These are phyloP conservation scores for Hypoxylon fuscum DNA, from an alignment of 495 filamentous ascomycete genomes.

Conservation along the genomic window DNA sequence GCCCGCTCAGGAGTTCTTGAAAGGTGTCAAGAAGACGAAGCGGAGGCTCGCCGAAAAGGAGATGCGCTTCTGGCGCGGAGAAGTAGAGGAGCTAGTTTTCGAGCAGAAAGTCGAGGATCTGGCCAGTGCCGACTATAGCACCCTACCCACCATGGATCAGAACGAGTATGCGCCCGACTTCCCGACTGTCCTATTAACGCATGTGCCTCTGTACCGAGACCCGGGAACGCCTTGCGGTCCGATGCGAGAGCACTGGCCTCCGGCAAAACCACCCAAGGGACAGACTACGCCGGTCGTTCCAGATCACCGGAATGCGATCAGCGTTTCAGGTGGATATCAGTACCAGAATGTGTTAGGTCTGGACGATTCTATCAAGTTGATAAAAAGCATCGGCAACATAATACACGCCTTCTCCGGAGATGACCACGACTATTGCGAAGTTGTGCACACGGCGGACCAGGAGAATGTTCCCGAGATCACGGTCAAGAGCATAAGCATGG, in stretches of 20 bases:
- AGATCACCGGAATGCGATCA: slow-evolving; percentile 81
- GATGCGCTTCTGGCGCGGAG: slow-evolving; percentile 59
- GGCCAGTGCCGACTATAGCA: slow-evolving; percentile 49
- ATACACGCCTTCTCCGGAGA: slow-evolving; percentile 90
- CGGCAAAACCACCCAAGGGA: slow-evolving; percentile 66
- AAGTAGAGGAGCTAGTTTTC: slow-evolving; percentile 58
- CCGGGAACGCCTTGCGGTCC: slow-evolving; percentile 89
- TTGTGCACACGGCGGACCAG: slow-evolving; percentile 73
- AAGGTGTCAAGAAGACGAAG: slow-evolving; percentile 62
- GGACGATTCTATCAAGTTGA: slow-evolving; percentile 73
- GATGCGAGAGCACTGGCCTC: slow-evolving; percentile 82
- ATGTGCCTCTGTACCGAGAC: slow-evolving; percentile 87
- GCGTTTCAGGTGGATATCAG: slow-evolving; percentile 81
- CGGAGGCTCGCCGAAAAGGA: slow-evolving; percentile 64
- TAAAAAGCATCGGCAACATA: slow-evolving; percentile 78
- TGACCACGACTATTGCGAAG: slow-evolving; percentile 97
- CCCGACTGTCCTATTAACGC: slow-evolving; percentile 86
- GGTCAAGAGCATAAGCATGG: slow-evolving; percentile 92
- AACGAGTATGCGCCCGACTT: slow-evolving; percentile 62
- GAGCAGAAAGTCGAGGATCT: slow-evolving; percentile 63
- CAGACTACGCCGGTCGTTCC: slow-evolving; percentile 63
- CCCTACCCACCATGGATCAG: slow-evolving; percentile 51
- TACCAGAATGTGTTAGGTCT: slow-evolving; percentile 93
- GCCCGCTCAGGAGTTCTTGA: slow-evolving; percentile 80
- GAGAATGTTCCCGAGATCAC: slow-evolving; percentile 84